Base-by-base conservation (phyloP, 2,329 filamentous ascomycete genomes). In the Capronia coronata region DNA sequence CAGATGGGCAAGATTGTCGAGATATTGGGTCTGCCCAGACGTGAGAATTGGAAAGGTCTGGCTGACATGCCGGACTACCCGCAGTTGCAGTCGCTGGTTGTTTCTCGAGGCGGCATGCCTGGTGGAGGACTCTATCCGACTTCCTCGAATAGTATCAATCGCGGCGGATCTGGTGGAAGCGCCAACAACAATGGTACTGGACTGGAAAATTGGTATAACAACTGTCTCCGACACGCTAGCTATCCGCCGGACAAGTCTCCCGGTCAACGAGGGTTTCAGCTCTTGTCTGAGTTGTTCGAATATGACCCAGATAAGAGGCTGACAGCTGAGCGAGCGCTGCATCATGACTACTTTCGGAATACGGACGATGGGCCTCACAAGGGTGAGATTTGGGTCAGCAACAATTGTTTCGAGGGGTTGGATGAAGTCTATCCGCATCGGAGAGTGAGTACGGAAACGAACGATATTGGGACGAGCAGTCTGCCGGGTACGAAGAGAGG, bases 1-100 rank as follows among this genome's bases (percentile, higher is more conserved):
- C 93, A 98, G 71, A 97, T 98, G 91, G 88, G 93, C 64, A 96
- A 95, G 70, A 98, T 98, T 61, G 87, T 95, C 30, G 93, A 98
- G 64, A 89, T 98, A 55, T 84, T 98, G 73, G 93, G 93, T 23
- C 72, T 95, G 58, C 93, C 93, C 0, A 87, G 80, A 5, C 91
- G 91, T 62, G 87, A 94, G 43, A 80, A 82, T 21, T 98, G 93
- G 93, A 87, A 90, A 0, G 76, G 91, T 22, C 72, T 98, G 1
- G 74, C 80, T 1, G 79, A 83, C 32, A 94, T 95, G 85, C 89
- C 88, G 0, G 93, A 98, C 68, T 94, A 86, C 63, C 71, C 70
- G 30, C 86, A 93, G 58, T 75, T 95, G 3, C 71, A 75, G 25
- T 71, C 74, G 1, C 61, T 80, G 13, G 63, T 69, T 29, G 54